Evolutionary conservation across 2,329 filamentous ascomycete genomes (phyloP).

Genomic region (Nemania serpens): DNA sequence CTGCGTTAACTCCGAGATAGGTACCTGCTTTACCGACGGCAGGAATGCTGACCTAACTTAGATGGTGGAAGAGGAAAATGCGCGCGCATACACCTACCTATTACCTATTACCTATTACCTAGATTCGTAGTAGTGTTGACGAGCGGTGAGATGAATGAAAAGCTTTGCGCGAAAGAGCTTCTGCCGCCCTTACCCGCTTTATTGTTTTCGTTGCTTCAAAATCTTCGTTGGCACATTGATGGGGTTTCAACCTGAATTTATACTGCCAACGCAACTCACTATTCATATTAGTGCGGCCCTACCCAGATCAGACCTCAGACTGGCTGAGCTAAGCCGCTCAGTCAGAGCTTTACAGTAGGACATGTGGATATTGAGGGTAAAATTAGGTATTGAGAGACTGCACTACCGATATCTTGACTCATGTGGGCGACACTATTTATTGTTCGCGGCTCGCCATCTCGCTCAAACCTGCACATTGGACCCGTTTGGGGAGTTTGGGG

Average conservation of each 20-base stretch:
- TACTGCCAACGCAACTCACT: background rate
- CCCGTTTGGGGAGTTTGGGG: slow-evolving; percentile 17
- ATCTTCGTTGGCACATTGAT: background rate
- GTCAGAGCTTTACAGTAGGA: background rate
- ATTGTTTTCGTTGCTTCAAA: background rate
- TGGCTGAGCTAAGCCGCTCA: background rate
- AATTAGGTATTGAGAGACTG: background rate
- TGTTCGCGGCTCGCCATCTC: slow-evolving; percentile 4
- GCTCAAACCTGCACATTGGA: background rate
- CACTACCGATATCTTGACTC: background rate
- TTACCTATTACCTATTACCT: no score
- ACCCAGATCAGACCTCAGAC: background rate
- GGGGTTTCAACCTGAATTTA: background rate
- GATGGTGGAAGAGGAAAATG: background rate
- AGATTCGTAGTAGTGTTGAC: background rate
- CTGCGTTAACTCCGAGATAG: slow-evolving; percentile 14
- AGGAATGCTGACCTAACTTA: background rate
- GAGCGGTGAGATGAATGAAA: slow-evolving; percentile 13
- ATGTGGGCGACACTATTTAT: background rate
- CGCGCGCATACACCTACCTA: no score
- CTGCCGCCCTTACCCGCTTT: background rate
- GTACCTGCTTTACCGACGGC: background rate
- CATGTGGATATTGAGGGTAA: slow-evolving; percentile 5
- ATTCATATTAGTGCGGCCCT: no score
- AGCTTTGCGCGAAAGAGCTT: background rate